Base-by-base conservation (phyloP, 148 eudicot species). In the Cornus suecica region DNA sequence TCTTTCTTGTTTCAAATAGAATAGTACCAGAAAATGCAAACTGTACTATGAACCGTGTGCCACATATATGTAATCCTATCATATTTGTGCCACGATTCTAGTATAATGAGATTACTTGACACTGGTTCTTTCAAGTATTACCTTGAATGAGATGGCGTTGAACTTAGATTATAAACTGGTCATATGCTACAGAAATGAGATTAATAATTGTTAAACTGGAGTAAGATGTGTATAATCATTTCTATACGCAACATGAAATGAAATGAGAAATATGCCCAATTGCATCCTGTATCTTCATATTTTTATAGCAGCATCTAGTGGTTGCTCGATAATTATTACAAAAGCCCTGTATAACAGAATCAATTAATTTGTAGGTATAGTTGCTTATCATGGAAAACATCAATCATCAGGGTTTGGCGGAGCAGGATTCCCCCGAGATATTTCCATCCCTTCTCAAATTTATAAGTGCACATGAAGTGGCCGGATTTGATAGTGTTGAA, bases 381-480 rank as follows among this genome's bases (percentile, higher is more conserved):
- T 70, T 68, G 74, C 24, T 74, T 26, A 66, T 66, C 16, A 90
- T 90, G 92, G 95, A 85, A 79, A 71, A 22, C 63, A 68, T 65
- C 28, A 81, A 68, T 79, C 29, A 60, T 41, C 34, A 45, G 10
- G 51, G 23, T 30, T 74, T 73, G 28, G 72, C 27, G 14, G 78
- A 68, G 56, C 72, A 75, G 27, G 74, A 70, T 34, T 64, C 84
- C 22, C 68, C 72, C 9, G 88, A 87, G 75, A 66, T 5, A 16
- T 25, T 87, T 68, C 98, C 98, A 69, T 42, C 93, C 1, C 84
- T 91, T 62, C 79, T 91, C 69, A 75, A 86, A 51, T 72, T 58
- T 27, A 88, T 87, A 16, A 26, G 83, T 24, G 80, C 84, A 5
- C 77, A 82, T 72, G 86, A 84, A 79, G 81, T 90, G 37, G 77